A percentile compares a stretch with the other conserved stretches of the same genome.
phyloP scores from a whole-genome alignment of 768 basidiomycete species.

The Boletus insuetus region DNA sequence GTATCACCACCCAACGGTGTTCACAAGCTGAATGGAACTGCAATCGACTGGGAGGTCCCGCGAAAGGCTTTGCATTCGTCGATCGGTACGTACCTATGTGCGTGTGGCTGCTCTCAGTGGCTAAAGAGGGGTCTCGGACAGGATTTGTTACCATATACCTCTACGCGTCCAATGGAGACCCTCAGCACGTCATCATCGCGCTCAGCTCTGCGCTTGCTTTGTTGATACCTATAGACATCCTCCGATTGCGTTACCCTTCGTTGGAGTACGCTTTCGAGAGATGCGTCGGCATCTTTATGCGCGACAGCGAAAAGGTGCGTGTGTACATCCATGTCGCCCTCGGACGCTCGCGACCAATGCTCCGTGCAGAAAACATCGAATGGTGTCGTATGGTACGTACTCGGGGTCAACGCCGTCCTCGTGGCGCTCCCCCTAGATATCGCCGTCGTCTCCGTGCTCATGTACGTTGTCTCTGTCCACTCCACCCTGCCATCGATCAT shows the following conservation, averaged over 20 bases:
- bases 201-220: constrained; percentile 66
- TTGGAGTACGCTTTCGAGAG: constrained; percentile 74
- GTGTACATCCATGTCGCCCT: not conserved
- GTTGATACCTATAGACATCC: constrained; percentile 70
- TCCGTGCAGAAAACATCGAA: constrained; percentile 55
- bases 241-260: constrained; percentile 61
- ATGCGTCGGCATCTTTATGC: constrained; percentile 79
- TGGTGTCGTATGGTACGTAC: constrained; percentile 86
- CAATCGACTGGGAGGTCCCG: constrained; percentile 85
- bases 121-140: constrained; percentile 24
- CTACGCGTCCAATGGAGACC: constrained; percentile 47
- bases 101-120: too few species aligned
- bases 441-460: constrained; percentile 85
- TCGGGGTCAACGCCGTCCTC: constrained; percentile 80
- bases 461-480: constrained; percentile 49
- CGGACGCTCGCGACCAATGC: not conserved
- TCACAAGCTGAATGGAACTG: constrained; percentile 15
- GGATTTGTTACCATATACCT: constrained; percentile 66
- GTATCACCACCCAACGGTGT: constrained; percentile 1
- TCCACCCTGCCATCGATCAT: not conserved
- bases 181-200: constrained; percentile 52
- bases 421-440: constrained; percentile 79
- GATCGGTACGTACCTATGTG: constrained; percentile 60
- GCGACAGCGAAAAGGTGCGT: constrained; percentile 76
- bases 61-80: constrained; percentile 84